phyloP scores from a whole-genome alignment of 352 stramenopile genomes.

The Chloridella minuta region DNA sequence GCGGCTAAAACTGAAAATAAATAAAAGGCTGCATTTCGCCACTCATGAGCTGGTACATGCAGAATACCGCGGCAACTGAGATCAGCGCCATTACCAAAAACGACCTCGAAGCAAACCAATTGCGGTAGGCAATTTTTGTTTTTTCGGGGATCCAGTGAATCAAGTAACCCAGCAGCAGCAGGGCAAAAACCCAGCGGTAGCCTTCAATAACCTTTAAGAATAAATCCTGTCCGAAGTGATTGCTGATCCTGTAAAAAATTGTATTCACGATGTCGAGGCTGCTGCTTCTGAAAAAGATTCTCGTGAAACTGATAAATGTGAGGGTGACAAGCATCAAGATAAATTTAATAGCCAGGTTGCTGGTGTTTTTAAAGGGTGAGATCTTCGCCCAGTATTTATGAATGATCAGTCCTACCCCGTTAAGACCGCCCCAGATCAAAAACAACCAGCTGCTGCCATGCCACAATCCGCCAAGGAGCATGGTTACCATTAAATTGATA shows the following conservation, averaged over 20 bases:
- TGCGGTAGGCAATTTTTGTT: background rate
- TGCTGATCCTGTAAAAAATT: background rate
- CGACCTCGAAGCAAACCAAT: background rate
- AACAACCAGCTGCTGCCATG: background rate
- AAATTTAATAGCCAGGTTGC: background rate
- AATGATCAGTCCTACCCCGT: background rate
- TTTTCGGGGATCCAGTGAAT: background rate
- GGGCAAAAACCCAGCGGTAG: background rate
- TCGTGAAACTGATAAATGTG: background rate
- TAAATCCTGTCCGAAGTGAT: background rate
- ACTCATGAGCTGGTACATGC: background rate
- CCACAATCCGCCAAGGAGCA: background rate
- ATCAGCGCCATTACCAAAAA: background rate
- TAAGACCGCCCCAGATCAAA: background rate
- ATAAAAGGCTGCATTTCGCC: background rate
- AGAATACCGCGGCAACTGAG: background rate
- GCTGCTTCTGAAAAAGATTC: background rate
- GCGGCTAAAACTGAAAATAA: background rate
- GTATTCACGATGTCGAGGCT: background rate
- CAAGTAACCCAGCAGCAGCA: background rate
- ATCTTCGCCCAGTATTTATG: background rate
- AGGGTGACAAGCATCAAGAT: background rate
- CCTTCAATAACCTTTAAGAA: background rate
- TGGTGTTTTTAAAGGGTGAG: background rate
- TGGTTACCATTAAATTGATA: constrained; percentile 3